These are phyloP conservation scores for Lecanicillium sp. DNA, from an alignment of 2,329 filamentous ascomycete species.

Conservation along the genomic window DNA sequence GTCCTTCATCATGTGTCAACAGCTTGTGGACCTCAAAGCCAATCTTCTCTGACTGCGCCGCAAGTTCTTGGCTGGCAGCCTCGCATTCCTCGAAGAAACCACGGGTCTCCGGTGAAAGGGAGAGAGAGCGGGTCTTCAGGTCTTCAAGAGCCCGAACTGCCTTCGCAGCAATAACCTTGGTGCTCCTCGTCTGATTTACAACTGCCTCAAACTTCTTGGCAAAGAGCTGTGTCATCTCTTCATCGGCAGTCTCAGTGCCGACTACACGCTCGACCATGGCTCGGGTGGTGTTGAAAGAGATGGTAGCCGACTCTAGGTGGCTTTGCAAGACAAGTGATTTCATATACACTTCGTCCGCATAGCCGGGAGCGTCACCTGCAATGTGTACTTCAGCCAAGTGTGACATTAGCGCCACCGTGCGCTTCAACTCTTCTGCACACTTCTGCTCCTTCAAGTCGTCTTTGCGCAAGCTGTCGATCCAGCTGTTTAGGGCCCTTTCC, in stretches of 20 bases:
- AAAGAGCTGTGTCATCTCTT: conserved; percentile 60
- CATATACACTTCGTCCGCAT: conserved; percentile 75
- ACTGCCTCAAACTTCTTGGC: conserved; percentile 62
- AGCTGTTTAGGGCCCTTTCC: conserved; percentile 78
- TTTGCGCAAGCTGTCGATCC: conserved; percentile 75
- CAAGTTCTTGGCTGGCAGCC: conserved; percentile 53
- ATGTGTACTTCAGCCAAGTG: conserved; percentile 80
- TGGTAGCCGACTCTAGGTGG: conserved; percentile 70
- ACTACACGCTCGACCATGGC: conserved; percentile 60
- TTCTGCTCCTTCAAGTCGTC: conserved; percentile 82
- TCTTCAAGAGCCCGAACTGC: conserved; percentile 70
- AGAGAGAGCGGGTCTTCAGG: conserved; percentile 65
- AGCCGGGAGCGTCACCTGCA: conserved; percentile 57
- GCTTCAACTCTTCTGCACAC: conserved; percentile 71
- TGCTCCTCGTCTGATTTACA: conserved; percentile 67
- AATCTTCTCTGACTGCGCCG: conserved; percentile 56
- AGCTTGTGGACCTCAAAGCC: conserved; percentile 58
- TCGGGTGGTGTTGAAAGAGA: conserved; percentile 55
- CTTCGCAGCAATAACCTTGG: conserved; percentile 77
- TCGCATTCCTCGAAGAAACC: conserved; percentile 66
- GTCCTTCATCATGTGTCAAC: conserved; percentile 60
- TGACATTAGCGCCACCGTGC: conserved; percentile 77
- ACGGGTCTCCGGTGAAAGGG: conserved; percentile 58
- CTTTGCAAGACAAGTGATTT: conserved; percentile 67
- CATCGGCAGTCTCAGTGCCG: conserved; percentile 39